phyloP scores from a whole-genome alignment of 345 rosid species.

The Eucalyptus viminalis region DNA sequence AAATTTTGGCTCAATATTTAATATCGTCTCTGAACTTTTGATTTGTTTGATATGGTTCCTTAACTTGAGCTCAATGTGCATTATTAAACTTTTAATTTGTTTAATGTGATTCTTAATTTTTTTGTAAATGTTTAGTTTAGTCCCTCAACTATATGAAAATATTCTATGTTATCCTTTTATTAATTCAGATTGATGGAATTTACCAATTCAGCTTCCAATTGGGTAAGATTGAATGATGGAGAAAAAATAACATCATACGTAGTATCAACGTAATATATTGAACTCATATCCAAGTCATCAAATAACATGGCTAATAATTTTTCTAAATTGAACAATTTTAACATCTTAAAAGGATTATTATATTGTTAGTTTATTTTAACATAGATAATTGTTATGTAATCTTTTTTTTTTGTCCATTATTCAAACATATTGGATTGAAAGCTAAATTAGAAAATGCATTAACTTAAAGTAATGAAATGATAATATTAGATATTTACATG shows the following conservation, averaged over 20 bases:
- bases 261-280: neutral
- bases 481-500: too few species aligned
- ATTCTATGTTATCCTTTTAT: too few species aligned
- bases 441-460: neutral
- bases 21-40: too few species aligned
- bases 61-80: accelerated
- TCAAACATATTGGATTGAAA: neutral
- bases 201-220: too few species aligned
- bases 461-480: neutral
- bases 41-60: neutral
- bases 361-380: too few species aligned
- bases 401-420: neutral
- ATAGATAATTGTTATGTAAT: neutral
- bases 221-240: neutral
- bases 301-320: too few species aligned
- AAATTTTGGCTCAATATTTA: neutral
- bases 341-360: neutral
- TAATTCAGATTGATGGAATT: neutral
- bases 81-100: too few species aligned
- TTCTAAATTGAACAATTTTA: neutral
- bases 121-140: too few species aligned
- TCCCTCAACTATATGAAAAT: neutral
- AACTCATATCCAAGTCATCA: neutral
- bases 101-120: accelerated
- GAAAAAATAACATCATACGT: neutral